phyloP scores from a whole-genome alignment of 805 yeast genomes.

The Clavispora vitiphila region DNA sequence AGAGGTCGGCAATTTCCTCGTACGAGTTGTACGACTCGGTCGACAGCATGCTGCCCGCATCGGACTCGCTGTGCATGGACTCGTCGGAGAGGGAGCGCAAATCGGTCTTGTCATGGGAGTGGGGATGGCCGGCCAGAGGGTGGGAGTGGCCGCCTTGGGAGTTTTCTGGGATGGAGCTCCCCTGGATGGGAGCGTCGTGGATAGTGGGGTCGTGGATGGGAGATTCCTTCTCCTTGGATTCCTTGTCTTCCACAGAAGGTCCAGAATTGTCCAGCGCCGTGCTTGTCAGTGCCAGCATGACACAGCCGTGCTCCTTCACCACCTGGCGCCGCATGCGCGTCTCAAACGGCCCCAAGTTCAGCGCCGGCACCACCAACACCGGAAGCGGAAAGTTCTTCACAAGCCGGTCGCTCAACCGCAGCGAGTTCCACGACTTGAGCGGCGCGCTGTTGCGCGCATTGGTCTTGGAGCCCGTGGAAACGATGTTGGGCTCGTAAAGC shows the following conservation, averaged over 20 bases:
- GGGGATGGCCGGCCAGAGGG: background rate
- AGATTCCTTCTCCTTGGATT: too few species aligned
- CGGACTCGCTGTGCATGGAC: slow-evolving; percentile 14
- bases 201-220: too few species aligned
- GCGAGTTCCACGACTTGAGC: slow-evolving; percentile 54
- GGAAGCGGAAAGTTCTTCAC: slow-evolving; percentile 64
- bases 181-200: too few species aligned
- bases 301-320: background rate
- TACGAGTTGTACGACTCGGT: slow-evolving; percentile 32
- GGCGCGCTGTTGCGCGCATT: slow-evolving; percentile 40
- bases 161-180: too few species aligned
- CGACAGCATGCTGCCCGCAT: slow-evolving; percentile 21
- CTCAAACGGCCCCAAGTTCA: slow-evolving; percentile 53
- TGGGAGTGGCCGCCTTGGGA: background rate
- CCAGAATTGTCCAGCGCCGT: background rate
- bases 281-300: background rate
- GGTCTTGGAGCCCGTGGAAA: slow-evolving; percentile 54
- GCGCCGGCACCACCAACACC: slow-evolving; percentile 60
- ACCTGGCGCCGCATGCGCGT: slow-evolving; percentile 16
- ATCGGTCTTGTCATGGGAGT: slow-evolving; percentile 1
- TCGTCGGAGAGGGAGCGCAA: slow-evolving; percentile 11
- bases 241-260: too few species aligned
- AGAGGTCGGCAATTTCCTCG: slow-evolving; percentile 34
- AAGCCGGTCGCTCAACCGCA: slow-evolving; percentile 58
- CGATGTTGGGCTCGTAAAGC: slow-evolving; percentile 56